Base-by-base conservation (phyloP, 208 protist species). In the Crithidia fasciculata region DNA sequence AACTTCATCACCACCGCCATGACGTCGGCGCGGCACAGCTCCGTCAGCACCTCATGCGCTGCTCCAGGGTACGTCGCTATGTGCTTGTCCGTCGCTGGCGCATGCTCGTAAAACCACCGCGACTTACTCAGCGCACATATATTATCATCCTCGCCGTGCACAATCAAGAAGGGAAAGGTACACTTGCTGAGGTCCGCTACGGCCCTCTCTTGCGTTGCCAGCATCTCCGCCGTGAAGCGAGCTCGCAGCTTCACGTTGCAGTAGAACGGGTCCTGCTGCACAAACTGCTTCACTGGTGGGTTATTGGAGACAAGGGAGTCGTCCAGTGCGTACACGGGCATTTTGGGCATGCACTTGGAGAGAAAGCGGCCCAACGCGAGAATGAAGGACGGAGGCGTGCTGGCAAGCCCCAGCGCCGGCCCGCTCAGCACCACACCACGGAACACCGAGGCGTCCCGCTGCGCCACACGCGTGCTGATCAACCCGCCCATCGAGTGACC, bases 401-500 rank as follows among this genome's bases (percentile, higher is more conserved):
- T 62, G 47, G 81, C 39, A 15, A 78, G 19, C 19, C 68, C 56
- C 18, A 88, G 56, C 13, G 85, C 87, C 0, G 89, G 89, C 36
- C 87, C 89, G 66, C 87, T 92, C 5, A 94, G 83, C 2, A 94
- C 63, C 40, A 94, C 85, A 9, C 69, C 82, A 37, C 60, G 55
- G 40, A 80, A 87, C 28, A 28, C 65, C 3, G 37, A 64, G 5
- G 58, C 62, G 15, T 83, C 75, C 16, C 87, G 83, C 49, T 86
- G 56, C 12, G 87, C 84, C 40, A 89, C 76, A n/a, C 79, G 80
- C 15, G 74, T 76, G 9, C 83, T 57, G 54, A 94, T 92, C 18
- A 94, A 75, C 3, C 89, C 89, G 6, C 89, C 89, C 89, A 94
- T 94, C 43, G 89, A 94, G 68, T 94, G 89, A 8, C 89, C 89